phyloP scores from a whole-genome alignment of 345 rosid species.

The Euphorbia tirucalli region DNA sequence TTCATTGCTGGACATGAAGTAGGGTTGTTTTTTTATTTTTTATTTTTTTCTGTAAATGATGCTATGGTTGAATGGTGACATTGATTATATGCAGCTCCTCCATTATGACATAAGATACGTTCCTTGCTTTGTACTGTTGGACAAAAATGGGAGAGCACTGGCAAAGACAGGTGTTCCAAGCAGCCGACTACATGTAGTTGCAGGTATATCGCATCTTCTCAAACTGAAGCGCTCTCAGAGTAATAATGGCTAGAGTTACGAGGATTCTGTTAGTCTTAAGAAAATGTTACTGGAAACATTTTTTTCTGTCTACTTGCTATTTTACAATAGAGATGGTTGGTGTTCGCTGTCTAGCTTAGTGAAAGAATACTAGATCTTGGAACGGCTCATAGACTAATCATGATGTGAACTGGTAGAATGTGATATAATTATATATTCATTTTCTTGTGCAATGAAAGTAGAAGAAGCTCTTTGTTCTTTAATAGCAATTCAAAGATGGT shows the following conservation, averaged over 20 bases:
- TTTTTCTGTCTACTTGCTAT: not conserved
- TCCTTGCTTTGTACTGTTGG: slow-evolving; percentile 92
- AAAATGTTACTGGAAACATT: not conserved
- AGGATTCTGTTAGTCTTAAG: not conserved
- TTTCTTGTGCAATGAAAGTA: not conserved
- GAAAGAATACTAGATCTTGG: too few species aligned
- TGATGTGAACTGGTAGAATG: not conserved
- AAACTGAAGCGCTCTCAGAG: slow-evolving; percentile 54
- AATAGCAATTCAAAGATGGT: not conserved
- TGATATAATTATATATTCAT: not conserved
- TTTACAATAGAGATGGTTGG: too few species aligned
- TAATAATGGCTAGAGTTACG: not conserved
- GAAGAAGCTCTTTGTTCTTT: not conserved
- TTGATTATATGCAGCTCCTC: slow-evolving; percentile 58
- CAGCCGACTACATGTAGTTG: slow-evolving; percentile 84
- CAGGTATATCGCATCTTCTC: slow-evolving; percentile 86
- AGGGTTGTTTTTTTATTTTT: not conserved
- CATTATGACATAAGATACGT: slow-evolving; percentile 83
- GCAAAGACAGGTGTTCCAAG: slow-evolving; percentile 85
- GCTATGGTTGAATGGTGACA: not conserved
- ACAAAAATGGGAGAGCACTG: slow-evolving; percentile 70
- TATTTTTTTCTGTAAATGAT: too few species aligned
- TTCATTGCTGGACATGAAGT: not conserved
- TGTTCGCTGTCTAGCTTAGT: too few species aligned
- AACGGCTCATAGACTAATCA: too few species aligned